Evolutionary conservation across 164 flowering plant genomes (phyloP).

Genomic region (Aristolochia contorta): DNA sequence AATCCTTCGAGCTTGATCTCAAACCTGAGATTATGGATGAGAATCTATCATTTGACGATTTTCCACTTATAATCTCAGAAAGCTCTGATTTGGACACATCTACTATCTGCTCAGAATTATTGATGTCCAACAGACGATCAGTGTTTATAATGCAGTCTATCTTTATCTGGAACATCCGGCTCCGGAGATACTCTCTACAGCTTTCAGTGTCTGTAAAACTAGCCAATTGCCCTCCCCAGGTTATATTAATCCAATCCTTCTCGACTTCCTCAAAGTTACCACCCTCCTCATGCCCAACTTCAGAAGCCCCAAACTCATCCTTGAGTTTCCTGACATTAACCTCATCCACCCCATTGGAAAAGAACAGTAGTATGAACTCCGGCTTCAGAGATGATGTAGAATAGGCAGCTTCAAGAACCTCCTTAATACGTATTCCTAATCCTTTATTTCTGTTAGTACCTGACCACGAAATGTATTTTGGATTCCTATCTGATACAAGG

Average conservation of each 20-base stretch:
- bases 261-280: conserved; percentile 36
- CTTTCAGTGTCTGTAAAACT: too few species aligned
- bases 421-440: conserved; percentile 33
- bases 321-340: conserved; percentile 23
- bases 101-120: not conserved
- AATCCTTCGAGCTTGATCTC: conserved; percentile 15
- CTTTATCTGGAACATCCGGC: conserved; percentile 35
- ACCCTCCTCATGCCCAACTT: conserved; percentile 24
- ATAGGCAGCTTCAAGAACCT: conserved; percentile 41
- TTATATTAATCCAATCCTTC: conserved; percentile 47
- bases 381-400: conserved; percentile 42
- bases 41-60: not conserved
- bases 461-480: conserved; percentile 55
- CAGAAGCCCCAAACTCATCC: conserved; percentile 46
- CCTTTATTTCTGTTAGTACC: conserved; percentile 35
- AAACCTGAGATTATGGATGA: conserved; percentile 32
- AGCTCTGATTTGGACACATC: conserved; percentile 9
- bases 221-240: conserved; percentile 7
- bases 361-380: conserved; percentile 56
- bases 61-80: not conserved
- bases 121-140: conserved; percentile 7
- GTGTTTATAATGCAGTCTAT: conserved; percentile 14
- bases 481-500: conserved; percentile 81
- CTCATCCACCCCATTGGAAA: conserved; percentile 46
- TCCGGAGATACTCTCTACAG: too few species aligned